Evolutionary conservation across 768 basidiomycete species (phyloP).

Genomic region (Lentinula sp.): DNA sequence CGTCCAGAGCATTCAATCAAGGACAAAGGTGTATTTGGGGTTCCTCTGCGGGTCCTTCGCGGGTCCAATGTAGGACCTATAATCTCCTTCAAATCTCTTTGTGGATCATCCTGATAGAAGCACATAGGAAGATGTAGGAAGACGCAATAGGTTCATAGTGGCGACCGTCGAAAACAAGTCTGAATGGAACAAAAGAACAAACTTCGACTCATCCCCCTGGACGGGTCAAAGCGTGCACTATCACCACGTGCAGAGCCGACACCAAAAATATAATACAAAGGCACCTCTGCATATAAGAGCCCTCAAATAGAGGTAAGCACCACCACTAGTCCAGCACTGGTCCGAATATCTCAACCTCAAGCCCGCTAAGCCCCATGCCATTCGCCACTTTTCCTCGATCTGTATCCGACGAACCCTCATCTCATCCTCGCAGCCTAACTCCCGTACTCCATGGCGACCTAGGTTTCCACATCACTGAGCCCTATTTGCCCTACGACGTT

Average conservation of each 20-base stretch:
- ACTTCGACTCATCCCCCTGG: neutral
- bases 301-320: neutral
- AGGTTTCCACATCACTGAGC: neutral
- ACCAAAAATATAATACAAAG: neutral
- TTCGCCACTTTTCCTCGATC: neutral
- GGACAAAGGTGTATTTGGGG: neutral
- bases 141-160: neutral
- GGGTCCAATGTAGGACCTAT: neutral
- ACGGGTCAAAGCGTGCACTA: conserved; percentile 1
- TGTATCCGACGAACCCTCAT: neutral
- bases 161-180: neutral
- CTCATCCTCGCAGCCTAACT: neutral
- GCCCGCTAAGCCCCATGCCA: neutral
- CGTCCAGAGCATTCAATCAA: neutral
- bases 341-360: neutral
- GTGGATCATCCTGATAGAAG: neutral
- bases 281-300: neutral
- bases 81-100: neutral
- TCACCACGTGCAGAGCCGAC: neutral
- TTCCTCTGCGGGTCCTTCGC: neutral
- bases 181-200: neutral
- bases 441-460: neutral
- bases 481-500: neutral
- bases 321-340: neutral
- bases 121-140: neutral